Base-by-base conservation (phyloP, 768 basidiomycete genomes). In the Auricularia heimuer region DNA sequence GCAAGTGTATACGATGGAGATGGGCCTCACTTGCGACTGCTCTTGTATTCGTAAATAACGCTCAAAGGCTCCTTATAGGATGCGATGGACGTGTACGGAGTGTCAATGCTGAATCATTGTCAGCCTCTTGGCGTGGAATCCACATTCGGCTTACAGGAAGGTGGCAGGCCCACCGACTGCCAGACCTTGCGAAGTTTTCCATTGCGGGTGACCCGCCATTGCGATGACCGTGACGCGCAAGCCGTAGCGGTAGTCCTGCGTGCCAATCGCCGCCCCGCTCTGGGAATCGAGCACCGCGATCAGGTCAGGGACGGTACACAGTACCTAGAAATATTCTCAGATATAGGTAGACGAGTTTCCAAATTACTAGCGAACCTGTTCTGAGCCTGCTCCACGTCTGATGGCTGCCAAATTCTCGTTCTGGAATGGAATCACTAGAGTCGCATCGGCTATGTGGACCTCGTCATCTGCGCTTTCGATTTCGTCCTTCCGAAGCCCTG, bases 251-350 rank as follows among this genome's bases (percentile, higher is more conserved):
- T 86, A 85, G 62, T 87, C 81, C 29, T 80, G 87, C 1, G 85
- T 86, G 14, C 87, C 86, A 7, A 89, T 74, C 36, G 85, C 82
- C 3, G 79, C 76, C 0, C 86, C 87, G 65, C 76, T 84, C 67
- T 85, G 84, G 24, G 83, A 81, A 67, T 89, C 86, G 11, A 88
- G 73, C 11, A 88, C 82, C 0, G 82, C 77, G 63, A 88, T 85
- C 33, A 89, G 77, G 71, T 88, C 87, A 3, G 87, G 87, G 11
- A 89, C 87, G 39, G 80, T 78, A 37, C 80, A 82, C 1, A 82
- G 73, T 45, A 84, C 74, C 79, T 82, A 65, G 21, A 71, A 35
- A 11, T 69, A 63, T 47, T 63, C 68, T 29, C 54, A n/a, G 45
- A 18, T 18, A 35, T 54, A 14, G 62, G 64, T 60, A 66, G 65